Evolutionary conservation across 805 yeast species (phyloP).

Genomic region (Saccharomycopsis fodiens): DNA sequence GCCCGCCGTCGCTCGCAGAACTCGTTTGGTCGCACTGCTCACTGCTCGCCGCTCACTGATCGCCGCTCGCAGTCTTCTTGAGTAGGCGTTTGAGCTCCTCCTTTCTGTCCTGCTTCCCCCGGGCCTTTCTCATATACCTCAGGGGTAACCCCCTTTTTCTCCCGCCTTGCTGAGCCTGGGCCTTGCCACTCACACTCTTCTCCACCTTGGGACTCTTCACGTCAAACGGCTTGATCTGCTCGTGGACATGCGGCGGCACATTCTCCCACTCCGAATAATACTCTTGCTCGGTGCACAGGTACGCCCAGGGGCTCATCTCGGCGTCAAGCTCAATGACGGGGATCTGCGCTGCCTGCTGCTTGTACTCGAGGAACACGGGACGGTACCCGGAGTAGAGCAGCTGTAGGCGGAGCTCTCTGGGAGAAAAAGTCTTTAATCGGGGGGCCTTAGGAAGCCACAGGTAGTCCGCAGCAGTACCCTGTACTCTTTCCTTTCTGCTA

Average conservation of each 20-base stretch:
- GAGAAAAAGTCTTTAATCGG: conserved; percentile 11
- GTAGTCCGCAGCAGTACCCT: conserved; percentile 1
- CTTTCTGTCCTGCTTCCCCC: conserved; percentile 11
- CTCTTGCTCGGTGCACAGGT: conserved; percentile 17
- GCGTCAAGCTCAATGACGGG: conserved; percentile 1
- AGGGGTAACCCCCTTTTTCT: conserved; percentile 13
- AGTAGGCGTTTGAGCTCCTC: conserved; percentile 23
- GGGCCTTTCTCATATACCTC: conserved; percentile 3
- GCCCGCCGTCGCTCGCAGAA: too few species aligned
- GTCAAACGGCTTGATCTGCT: conserved; percentile 14
- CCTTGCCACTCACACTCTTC: neutral
- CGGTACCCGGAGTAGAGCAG: conserved; percentile 19
- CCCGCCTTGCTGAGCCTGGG: conserved; percentile 9
- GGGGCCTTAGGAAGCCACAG: conserved; percentile 21
- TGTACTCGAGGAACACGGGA: conserved; percentile 17
- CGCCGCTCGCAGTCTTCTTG: conserved; percentile 46
- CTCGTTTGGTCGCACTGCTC: too few species aligned
- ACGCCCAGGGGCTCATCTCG: conserved; percentile 16
- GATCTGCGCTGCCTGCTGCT: neutral
- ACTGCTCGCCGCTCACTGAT: too few species aligned
- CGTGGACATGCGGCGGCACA: conserved; percentile 13
- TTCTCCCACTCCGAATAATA: conserved; percentile 19
- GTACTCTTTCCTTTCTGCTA: neutral
- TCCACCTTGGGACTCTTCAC: neutral
- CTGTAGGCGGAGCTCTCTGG: conserved; percentile 13